Evolutionary conservation across 179 eudicot species (phyloP).

Genomic region (Sideroxylon spinosum): DNA sequence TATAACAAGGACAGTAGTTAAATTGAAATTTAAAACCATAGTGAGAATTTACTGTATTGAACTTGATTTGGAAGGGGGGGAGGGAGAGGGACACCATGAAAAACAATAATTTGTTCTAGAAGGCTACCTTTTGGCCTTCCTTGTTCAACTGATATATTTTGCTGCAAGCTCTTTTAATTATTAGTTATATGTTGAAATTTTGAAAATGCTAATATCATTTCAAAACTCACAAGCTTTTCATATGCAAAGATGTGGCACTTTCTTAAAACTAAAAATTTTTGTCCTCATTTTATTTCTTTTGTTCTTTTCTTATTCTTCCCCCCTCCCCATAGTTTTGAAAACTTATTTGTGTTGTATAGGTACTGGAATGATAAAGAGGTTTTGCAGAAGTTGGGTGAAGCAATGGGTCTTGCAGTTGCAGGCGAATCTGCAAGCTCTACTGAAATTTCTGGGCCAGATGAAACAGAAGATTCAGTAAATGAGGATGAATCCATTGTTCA

Average conservation of each 20-base stretch:
- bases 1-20: neutral
- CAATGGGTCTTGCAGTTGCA: slow-evolving; percentile 82
- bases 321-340: neutral
- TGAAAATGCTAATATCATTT: neutral
- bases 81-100: neutral
- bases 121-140: neutral
- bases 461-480: slow-evolving; percentile 63
- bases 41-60: neutral
- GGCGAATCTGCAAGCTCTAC: slow-evolving; percentile 61
- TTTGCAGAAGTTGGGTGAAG: slow-evolving; percentile 90
- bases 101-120: neutral
- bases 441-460: slow-evolving; percentile 52
- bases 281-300: neutral
- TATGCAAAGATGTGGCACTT: slow-evolving; percentile 12
- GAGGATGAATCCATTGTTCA: slow-evolving; percentile 96
- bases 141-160: neutral
- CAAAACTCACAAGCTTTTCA: neutral
- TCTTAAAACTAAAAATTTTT: neutral
- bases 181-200: too few species aligned
- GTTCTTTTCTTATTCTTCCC: neutral
- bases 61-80: neutral
- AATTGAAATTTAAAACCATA: too few species aligned
- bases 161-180: neutral
- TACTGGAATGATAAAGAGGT: slow-evolving; percentile 97
- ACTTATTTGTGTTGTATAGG: slow-evolving; percentile 34